phyloP scores from a whole-genome alignment of 2,329 filamentous ascomycete species.

The Monosporascus sp. region DNA sequence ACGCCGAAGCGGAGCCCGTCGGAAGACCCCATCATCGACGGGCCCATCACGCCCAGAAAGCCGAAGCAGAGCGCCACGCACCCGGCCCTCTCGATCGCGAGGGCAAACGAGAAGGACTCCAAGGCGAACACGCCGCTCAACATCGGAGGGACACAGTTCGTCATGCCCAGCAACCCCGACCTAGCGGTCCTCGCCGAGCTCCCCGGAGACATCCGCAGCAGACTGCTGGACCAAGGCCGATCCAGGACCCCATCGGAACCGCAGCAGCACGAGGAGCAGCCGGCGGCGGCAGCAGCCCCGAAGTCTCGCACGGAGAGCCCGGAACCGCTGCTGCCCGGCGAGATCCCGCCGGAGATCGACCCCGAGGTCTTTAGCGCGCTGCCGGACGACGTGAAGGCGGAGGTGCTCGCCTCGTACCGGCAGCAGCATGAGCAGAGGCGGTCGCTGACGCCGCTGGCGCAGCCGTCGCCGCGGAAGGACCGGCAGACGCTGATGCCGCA shows the following conservation, averaged over 20 bases:
- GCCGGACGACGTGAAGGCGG: conserved; percentile 79
- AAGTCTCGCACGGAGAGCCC: conserved; percentile 37
- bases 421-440: conserved; percentile 12
- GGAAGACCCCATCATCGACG: conserved; percentile 51
- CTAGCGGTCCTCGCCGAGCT: conserved; percentile 77
- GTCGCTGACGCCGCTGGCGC: conserved; percentile 32
- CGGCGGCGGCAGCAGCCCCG: conserved; percentile 15
- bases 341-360: conserved; percentile 73
- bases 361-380: conserved; percentile 77
- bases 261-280: conserved; percentile 12
- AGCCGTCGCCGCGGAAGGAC: conserved; percentile 53
- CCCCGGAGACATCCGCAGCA: conserved; percentile 75
- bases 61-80: conserved; percentile 40
- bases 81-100: conserved; percentile 48
- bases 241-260: conserved; percentile 11
- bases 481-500: conserved; percentile 35
- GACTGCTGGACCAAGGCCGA: conserved; percentile 58
- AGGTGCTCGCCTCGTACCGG: conserved; percentile 71
- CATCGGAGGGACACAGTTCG: conserved; percentile 82
- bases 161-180: conserved; percentile 81
- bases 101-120: conserved; percentile 44
- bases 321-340: conserved; percentile 16
- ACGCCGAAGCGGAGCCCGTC: conserved; percentile 26
- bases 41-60: conserved; percentile 49
- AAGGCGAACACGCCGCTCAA: conserved; percentile 68